phyloP scores from a whole-genome alignment of 805 yeast species.

The Yarrowia yakushimensis region DNA sequence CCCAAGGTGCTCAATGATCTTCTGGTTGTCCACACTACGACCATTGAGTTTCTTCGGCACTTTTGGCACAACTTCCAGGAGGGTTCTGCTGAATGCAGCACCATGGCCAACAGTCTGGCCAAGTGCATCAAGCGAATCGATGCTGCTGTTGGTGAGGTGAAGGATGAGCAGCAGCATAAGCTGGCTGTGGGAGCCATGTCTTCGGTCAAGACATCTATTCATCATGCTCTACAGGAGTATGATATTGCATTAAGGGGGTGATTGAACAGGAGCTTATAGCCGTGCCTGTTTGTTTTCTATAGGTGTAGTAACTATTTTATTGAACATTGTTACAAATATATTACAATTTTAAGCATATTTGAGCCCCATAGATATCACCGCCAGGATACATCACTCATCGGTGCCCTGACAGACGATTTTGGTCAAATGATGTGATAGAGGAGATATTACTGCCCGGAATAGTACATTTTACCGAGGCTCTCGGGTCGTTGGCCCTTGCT shows the following conservation, averaged over 20 bases:
- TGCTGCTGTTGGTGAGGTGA: slow-evolving; percentile 34
- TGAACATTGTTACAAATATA: too few species aligned
- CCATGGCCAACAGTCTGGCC: slow-evolving; percentile 46
- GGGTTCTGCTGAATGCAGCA: slow-evolving; percentile 43
- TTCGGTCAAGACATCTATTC: slow-evolving; percentile 47
- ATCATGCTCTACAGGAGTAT: slow-evolving; percentile 47
- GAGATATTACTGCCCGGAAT: too few species aligned
- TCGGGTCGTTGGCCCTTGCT: too few species aligned
- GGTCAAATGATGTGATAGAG: too few species aligned
- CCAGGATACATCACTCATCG: too few species aligned
- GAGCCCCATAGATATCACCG: too few species aligned
- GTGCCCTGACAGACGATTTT: too few species aligned
- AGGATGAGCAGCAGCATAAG: slow-evolving; percentile 27
- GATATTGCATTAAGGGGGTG: slow-evolving; percentile 4
- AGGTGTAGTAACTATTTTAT: too few species aligned
- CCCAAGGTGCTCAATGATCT: slow-evolving; percentile 11
- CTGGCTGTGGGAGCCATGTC: slow-evolving; percentile 35
- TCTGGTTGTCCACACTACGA: slow-evolving; percentile 54
- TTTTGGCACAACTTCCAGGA: slow-evolving; percentile 50
- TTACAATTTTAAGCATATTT: too few species aligned
- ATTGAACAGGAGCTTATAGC: background rate
- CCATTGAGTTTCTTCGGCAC: slow-evolving; percentile 71
- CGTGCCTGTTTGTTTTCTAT: too few species aligned
- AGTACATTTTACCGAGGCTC: too few species aligned
- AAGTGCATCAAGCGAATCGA: slow-evolving; percentile 49